A percentile compares a stretch with the other conserved stretches of the same genome.
These are phyloP conservation scores for Begonia loranthoides DNA, from an alignment of 306 rosid species.

Conservation along the genomic window DNA sequence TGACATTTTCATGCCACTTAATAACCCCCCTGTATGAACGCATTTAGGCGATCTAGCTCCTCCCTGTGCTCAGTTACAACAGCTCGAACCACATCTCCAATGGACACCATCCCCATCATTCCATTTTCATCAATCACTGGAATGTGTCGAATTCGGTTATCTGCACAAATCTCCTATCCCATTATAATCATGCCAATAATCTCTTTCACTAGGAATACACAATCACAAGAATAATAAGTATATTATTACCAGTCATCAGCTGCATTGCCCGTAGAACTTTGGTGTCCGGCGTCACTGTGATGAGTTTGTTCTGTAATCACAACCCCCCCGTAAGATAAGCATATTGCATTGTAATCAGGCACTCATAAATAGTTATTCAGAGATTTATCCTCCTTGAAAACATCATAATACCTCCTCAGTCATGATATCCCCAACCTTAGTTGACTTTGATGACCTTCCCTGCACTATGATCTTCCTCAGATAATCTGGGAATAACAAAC, in stretches of 20 bases:
- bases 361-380: constrained; percentile 1
- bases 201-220: too few relatives aligned
- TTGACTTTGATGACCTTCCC: constrained; percentile 96
- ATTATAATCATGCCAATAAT: background rate
- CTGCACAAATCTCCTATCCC: constrained; percentile 13
- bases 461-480: constrained; percentile 96
- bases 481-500: constrained; percentile 44
- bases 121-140: constrained; percentile 59
- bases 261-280: constrained; percentile 88
- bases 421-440: constrained; percentile 99
- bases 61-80: constrained; percentile 91
- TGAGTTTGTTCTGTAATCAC: constrained; percentile 75
- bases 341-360: constrained; percentile 2
- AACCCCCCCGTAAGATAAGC: constrained; percentile 4
- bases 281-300: constrained; percentile 82
- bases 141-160: constrained; percentile 95
- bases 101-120: constrained; percentile 98
- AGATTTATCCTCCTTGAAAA: background rate
- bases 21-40: constrained; percentile 92
- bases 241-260: constrained; percentile 78
- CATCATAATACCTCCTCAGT: constrained; percentile 79
- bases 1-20: constrained; percentile 13
- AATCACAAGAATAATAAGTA: too few relatives aligned
- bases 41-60: constrained; percentile 92
- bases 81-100: constrained; percentile 97